Conservation (phyloP, 441 rosid genomes). For the Erysimum cheiri region DNA sequence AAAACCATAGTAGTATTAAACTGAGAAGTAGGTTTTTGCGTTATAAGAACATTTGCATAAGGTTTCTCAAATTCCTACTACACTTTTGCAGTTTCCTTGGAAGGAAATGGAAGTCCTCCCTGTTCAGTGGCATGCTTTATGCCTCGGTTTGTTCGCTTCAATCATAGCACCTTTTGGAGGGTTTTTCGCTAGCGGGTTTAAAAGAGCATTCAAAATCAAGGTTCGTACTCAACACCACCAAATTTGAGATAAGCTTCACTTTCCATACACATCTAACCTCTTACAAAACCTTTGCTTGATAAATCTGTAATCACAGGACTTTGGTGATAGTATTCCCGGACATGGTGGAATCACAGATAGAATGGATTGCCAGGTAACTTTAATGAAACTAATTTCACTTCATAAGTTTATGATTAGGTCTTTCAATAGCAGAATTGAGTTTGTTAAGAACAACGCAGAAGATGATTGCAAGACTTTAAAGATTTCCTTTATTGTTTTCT, state of each 20-base stretch:
- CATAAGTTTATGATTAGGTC: slow-evolving; percentile 6
- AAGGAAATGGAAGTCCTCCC: slow-evolving; percentile 78
- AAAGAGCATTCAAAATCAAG: slow-evolving; percentile 95
- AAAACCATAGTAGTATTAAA: not conserved
- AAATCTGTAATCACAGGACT: slow-evolving; percentile 62
- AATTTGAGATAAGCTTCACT: slow-evolving; percentile 15
- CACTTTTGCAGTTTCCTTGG: slow-evolving; percentile 75
- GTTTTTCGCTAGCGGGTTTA: slow-evolving; percentile 95
- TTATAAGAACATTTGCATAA: not conserved
- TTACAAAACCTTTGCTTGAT: slow-evolving; percentile 12
- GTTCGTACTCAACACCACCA: slow-evolving; percentile 43
- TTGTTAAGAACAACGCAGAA: slow-evolving; percentile 9
- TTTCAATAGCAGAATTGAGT: slow-evolving; percentile 2
- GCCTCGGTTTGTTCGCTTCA: slow-evolving; percentile 91
- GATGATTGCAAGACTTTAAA: too few relatives aligned
- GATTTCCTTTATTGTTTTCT: too few relatives aligned
- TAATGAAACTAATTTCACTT: slow-evolving; percentile 25
- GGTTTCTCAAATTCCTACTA: slow-evolving; percentile 19
- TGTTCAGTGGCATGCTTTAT: slow-evolving; percentile 93
- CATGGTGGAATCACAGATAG: slow-evolving; percentile 98
- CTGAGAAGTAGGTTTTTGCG: not conserved
- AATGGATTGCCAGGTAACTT: slow-evolving; percentile 94
- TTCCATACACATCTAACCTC: not conserved
- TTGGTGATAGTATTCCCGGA: slow-evolving; percentile 97
- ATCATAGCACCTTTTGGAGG: slow-evolving; percentile 99